These are phyloP conservation scores for Neopestalotiopsis clavispora DNA, from an alignment of 2,329 filamentous ascomycete genomes.

Conservation along the genomic window DNA sequence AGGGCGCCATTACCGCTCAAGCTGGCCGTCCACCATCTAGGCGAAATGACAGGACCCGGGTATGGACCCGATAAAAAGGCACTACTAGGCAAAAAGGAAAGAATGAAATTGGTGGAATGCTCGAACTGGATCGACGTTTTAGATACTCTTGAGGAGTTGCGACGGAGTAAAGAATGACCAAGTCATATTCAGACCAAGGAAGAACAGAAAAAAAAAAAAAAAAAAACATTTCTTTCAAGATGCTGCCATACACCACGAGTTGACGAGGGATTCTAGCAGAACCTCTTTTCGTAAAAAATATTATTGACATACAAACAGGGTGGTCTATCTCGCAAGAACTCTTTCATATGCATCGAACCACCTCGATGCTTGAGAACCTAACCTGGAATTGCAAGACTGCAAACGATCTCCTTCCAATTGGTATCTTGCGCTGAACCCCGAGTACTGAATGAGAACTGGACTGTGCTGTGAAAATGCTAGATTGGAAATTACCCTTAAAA, in stretches of 20 bases:
- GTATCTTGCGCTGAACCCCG: neutral
- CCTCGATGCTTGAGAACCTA: neutral
- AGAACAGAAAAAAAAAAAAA: neutral
- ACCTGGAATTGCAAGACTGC: neutral
- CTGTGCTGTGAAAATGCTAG: neutral
- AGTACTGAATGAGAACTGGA: neutral
- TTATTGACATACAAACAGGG: constrained; percentile 1
- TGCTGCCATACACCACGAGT: no score
- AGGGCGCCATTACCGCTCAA: constrained; percentile 65
- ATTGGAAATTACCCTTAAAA: neutral
- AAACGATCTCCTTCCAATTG: neutral
- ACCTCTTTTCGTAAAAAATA: neutral
- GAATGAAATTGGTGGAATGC: constrained; percentile 53
- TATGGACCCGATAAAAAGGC: constrained; percentile 56
- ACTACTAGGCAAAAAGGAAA: constrained; percentile 62
- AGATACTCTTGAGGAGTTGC: constrained; percentile 60
- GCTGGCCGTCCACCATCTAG: constrained; percentile 68
- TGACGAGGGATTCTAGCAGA: neutral
- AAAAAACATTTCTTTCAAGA: no score
- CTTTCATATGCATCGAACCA: neutral
- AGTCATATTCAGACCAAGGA: no score
- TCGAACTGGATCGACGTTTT: constrained; percentile 61
- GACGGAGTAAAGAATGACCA: constrained; percentile 10
- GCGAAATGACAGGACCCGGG: constrained; percentile 68
- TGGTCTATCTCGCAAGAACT: neutral